These are phyloP conservation scores for Neltuma alba DNA, from an alignment of 306 rosid genomes.

Conservation along the genomic window DNA sequence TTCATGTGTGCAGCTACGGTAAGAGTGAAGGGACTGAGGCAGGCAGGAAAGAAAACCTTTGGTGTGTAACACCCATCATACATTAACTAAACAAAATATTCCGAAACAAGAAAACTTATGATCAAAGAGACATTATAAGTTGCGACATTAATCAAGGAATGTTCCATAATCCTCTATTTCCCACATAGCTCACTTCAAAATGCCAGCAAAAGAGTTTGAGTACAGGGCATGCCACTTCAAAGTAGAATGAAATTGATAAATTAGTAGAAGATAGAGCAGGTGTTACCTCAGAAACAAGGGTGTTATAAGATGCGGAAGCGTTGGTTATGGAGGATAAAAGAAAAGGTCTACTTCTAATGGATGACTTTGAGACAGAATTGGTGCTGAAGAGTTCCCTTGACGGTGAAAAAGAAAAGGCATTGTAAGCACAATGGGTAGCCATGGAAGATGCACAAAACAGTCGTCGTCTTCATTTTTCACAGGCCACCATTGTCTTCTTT, in stretches of 20 bases:
- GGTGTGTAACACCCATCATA: constrained; percentile 3
- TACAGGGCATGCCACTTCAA: constrained; percentile 13
- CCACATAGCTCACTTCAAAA: constrained; percentile 1
- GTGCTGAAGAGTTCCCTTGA: constrained; percentile 35
- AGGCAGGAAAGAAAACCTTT: not conserved
- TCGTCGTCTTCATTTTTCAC: constrained; percentile 63
- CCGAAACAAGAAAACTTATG: constrained; percentile 20
- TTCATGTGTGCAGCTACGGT: not conserved
- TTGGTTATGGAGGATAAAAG: constrained; percentile 53
- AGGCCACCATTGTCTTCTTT: constrained; percentile 53
- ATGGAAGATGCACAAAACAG: constrained; percentile 77
- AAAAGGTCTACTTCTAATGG: constrained; percentile 52
- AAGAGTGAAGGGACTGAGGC: not conserved
- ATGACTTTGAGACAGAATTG: constrained; percentile 36
- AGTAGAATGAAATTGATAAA: not conserved
- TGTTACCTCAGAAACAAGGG: constrained; percentile 81
- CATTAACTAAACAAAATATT: not conserved
- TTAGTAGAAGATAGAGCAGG: not conserved
- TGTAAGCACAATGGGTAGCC: constrained; percentile 75
- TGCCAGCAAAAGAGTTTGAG: constrained; percentile 14
- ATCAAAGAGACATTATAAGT: constrained; percentile 8
- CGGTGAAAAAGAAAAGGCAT: constrained; percentile 59
- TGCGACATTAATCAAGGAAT: constrained; percentile 2
- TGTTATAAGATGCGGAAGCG: constrained; percentile 59
- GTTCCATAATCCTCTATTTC: constrained; percentile 8